Evolutionary conservation across 768 basidiomycete species (phyloP), one percentile per base, ranked within the genome.

Genomic region (Mycena latifolia): DNA sequence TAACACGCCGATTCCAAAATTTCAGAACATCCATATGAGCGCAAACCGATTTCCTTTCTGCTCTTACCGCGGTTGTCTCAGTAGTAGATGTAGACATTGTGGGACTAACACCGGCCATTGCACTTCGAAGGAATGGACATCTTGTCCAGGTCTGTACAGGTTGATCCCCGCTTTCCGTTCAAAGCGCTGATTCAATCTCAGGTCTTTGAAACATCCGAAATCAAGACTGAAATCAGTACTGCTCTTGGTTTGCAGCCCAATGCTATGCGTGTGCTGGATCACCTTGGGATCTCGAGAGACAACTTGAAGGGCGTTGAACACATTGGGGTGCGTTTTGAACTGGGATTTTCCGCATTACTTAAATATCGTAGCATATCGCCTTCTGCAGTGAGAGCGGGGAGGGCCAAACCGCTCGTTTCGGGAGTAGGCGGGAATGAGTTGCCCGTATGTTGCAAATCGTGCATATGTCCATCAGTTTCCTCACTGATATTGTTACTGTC

Each of bases 121-220:
- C 33, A 25, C 52, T 54, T 8, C 12, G 52, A 37, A 5, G 35
- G 7, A 35, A 54, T 24, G 52, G 52, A 24, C 33, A 54, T 22
- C n/a, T 12, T 25, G 52, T 54, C 20, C 33, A 54, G 52, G 52
- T 54, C 33, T 37, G 22, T 37, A 14, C 31, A n/a, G n/a, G n/a
- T n/a, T n/a, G n/a, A 11, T 37, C 52, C n/a, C n/a, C 20, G 35
- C 5, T 24, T 37, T 2, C 10, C 15, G n/a, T 54, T 6, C n/a
- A n/a, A 22, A 22, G n/a, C 14, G 45, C 10, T 31, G 18, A 29
- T 31, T 14, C 17, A 27, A 7, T 5, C n/a, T 37, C 37, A 57
- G 55, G 31, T 57, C 28, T 57, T 57, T n/a, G 55, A 57, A 17
- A 24, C 55, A 8, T 24, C 33, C 7, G 55, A 57, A n/a, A 29